Evolutionary conservation across 495 filamentous ascomycete genomes (phyloP).

Genomic region (Lasiosphaeris hirsuta): DNA sequence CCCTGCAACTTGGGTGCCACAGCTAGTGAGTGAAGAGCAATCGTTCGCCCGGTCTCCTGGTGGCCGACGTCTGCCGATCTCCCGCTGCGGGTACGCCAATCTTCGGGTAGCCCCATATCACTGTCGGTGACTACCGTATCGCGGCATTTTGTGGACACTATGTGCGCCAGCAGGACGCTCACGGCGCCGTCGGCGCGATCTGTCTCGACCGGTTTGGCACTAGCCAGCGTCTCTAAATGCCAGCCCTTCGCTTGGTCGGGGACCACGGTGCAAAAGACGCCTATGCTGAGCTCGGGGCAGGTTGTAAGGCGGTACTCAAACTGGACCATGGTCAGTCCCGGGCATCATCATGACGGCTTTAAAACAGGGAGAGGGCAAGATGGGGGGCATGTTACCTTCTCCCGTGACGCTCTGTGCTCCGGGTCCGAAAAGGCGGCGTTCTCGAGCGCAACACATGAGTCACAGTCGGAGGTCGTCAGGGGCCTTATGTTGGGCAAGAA

Average conservation of each 20-base stretch:
- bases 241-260: conserved; percentile 42
- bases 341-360: conserved; percentile 5
- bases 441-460: conserved; percentile 74
- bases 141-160: conserved; percentile 69
- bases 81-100: conserved; percentile 51
- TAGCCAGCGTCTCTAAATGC: conserved; percentile 46
- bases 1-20: conserved; percentile 73
- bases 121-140: conserved; percentile 63
- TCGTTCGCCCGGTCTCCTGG: conserved; percentile 66
- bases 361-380: conserved; percentile 21
- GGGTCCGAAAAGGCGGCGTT: conserved; percentile 66
- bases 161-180: conserved; percentile 72
- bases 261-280: conserved; percentile 67
- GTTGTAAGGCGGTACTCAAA: conserved; percentile 75
- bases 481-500: conserved; percentile 63
- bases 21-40: conserved; percentile 79
- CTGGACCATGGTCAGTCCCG: conserved; percentile 40
- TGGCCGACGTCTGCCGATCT: conserved; percentile 48
- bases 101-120: conserved; percentile 68
- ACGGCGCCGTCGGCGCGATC: conserved; percentile 46
- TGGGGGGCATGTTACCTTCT: conserved; percentile 59
- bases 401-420: conserved; percentile 65
- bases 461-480: conserved; percentile 68
- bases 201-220: conserved; percentile 46
- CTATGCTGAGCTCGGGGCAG: conserved; percentile 77